Base-by-base conservation (phyloP, 768 basidiomycete species). In the Lyophyllum semitale region DNA sequence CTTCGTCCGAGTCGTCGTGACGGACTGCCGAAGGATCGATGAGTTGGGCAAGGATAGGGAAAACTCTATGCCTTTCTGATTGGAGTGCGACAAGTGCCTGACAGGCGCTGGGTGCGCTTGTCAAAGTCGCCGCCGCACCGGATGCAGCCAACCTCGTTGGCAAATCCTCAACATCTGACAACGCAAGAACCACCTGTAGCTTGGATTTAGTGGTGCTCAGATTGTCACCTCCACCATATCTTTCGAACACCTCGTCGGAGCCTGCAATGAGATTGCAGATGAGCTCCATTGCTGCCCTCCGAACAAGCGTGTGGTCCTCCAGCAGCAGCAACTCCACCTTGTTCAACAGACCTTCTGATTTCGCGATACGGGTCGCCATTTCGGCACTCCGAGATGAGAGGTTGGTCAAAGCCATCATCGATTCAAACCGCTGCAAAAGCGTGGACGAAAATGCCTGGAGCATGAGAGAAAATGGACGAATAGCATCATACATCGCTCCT, bases 351-450 rank as follows among this genome's bases (percentile, higher is more conserved):
- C 83, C 84, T 8, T 84, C 79, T 0, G 79, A 75, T 42, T 76
- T 75, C 1, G 85, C 87, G 45, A 97, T 82, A 43, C 88, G 83
- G 18, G 81, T 75, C 2, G 91, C 85, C 8, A 87, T 69, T 27
- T 84, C 81, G 0, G 84, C 74, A 46, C 82, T 83, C 48, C 91
- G 80, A 17, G 94, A 95, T 0, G 96, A 87, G 40, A 98, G 73
- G 68, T 99, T 99, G 8, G 97, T 99, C 49, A 99, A 78, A 1
- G 94, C 95, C 96, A 98, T 98, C 62, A 95, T 77, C 3, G 87
- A 85, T 70, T 99, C 97, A 64, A 99, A 99, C 37, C 82, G 82
- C 65, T 97, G 93, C 6, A 98, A 75, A 30, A 90, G 80, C 43
- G 73, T 86, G 8, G 92, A 82, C 0, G 83, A 79, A 1, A 84